These are phyloP conservation scores for Blastobotrys malaysiensis DNA, from an alignment of 1,139 yeast genomes.

Conservation along the genomic window DNA sequence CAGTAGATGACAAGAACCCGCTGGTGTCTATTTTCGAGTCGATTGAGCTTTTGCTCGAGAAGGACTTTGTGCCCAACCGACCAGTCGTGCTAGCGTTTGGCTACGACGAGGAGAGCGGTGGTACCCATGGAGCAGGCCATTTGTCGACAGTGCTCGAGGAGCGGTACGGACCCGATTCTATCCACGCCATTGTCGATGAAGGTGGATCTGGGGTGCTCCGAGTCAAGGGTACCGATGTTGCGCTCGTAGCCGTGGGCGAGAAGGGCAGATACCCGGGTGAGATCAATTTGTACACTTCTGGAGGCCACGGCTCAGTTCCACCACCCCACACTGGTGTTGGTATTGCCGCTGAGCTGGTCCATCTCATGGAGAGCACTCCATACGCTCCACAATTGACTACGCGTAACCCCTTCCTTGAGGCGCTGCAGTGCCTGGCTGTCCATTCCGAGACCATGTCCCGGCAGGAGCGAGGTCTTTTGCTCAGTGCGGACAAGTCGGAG, in stretches of 20 bases:
- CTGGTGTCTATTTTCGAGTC: slow-evolving; percentile 56
- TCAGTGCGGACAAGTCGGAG: slow-evolving; percentile 15
- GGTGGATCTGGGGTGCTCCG: slow-evolving; percentile 42
- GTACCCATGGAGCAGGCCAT: slow-evolving; percentile 49
- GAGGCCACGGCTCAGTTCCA: slow-evolving; percentile 71
- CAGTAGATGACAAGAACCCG: slow-evolving; percentile 57
- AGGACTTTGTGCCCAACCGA: slow-evolving; percentile 49
- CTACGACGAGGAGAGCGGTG: slow-evolving; percentile 62
- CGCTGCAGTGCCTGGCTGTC: slow-evolving; percentile 37
- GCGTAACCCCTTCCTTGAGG: slow-evolving; percentile 46
- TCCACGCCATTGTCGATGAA: slow-evolving; percentile 61
- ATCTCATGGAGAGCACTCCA: slow-evolving; percentile 48
- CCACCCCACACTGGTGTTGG: slow-evolving; percentile 72
- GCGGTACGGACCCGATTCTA: slow-evolving; percentile 50
- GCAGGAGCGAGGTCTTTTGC: slow-evolving; percentile 18
- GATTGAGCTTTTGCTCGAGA: slow-evolving; percentile 45
- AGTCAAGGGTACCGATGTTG: slow-evolving; percentile 44
- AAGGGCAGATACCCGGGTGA: slow-evolving; percentile 58
- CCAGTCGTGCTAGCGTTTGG: slow-evolving; percentile 59
- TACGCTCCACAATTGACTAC: slow-evolving; percentile 42
- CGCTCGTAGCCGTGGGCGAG: slow-evolving; percentile 59
- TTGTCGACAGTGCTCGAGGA: slow-evolving; percentile 43
- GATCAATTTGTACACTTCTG: slow-evolving; percentile 51
- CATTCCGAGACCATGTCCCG: slow-evolving; percentile 17
- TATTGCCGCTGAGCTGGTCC: slow-evolving; percentile 50